Evolutionary conservation across 164 flowering plant species (phyloP), one percentile per base, ranked within the genome.

Genomic region (Echeveria elegans): DNA sequence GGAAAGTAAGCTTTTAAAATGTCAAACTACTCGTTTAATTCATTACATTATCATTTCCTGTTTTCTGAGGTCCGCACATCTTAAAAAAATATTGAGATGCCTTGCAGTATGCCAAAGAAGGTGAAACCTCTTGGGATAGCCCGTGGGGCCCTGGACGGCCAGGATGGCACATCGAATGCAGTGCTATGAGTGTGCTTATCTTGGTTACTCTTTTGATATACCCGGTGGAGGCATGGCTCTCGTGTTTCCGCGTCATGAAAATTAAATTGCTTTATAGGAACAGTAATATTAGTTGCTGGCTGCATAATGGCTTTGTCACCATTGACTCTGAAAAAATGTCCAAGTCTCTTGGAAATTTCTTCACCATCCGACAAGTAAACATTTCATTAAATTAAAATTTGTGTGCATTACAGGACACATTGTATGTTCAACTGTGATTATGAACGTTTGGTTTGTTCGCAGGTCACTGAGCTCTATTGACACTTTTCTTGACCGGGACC

Each of bases 141-240:
- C 96, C 96, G 23, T 89, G 97, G 97, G 97, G 99, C 2, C 89
- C 89, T 75, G 99, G 99, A 68, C 83, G 99, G 73, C 99, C 99
- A 48, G 99, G 99, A 53, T 94, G 99, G 99, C 99, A 91, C 77
- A 91, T 94, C 29, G 96, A 91, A 75, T 94, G 99, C 80, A 94
- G 99, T 85, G 96, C 99, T 34, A 94, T 94, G 98, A 94, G 98
- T 79, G 96, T 72, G 83, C 90, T 71, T 91, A 91, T 80, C 81
- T 94, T 18, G 95, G 96, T 40, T 73, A 84, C 70, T 72, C 92
- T 30, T 94, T 94, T 72, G 99, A 91, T 78, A 94, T 94, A 67
- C 99, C 91, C 72, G 99, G 99, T 70, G 99, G 97, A 67, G 99
- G 99, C 30, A 88, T 94, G 93, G 99, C 91, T 77, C 97, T 94